Evolutionary conservation across 75 land plant species (phyloP).

Genomic region (Gnetum montanum): DNA sequence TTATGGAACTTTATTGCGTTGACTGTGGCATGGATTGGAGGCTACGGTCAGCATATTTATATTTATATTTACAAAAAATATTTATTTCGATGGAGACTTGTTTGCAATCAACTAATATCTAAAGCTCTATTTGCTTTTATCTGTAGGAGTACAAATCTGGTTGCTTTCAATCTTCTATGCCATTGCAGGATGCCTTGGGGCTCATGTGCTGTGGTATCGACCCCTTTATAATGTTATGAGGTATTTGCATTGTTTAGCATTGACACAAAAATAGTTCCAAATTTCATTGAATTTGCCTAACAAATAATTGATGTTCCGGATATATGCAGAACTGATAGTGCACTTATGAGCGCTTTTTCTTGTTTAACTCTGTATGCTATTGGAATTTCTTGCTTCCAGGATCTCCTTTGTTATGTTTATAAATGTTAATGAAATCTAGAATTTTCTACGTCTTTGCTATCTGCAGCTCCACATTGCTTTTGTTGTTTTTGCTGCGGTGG

Average conservation of each 20-base stretch:
- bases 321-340: slow-evolving; percentile 89
- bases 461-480: slow-evolving; percentile 75
- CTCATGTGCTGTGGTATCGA: slow-evolving; percentile 90
- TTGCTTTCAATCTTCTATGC: slow-evolving; percentile 77
- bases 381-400: background rate
- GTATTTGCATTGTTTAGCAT: slow-evolving; percentile 21
- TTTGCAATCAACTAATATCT: background rate
- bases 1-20: slow-evolving; percentile 80
- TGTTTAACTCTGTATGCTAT: slow-evolving; percentile 60
- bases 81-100: background rate
- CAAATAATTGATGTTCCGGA: too few relatives aligned
- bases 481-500: slow-evolving; percentile 58
- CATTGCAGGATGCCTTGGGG: slow-evolving; percentile 75
- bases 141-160: slow-evolving; percentile 78
- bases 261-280: too few relatives aligned
- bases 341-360: slow-evolving; percentile 83
- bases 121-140: background rate
- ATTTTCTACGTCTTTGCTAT: background rate
- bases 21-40: slow-evolving; percentile 74
- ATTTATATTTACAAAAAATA: background rate
- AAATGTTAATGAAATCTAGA: background rate
- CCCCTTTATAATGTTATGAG: slow-evolving; percentile 96
- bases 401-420: background rate
- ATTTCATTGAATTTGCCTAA: too few relatives aligned
- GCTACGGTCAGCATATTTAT: slow-evolving; percentile 28